A percentile compares a stretch with the other conserved stretches of the same genome.
These are phyloP conservation scores for Echria macrotheca DNA, from an alignment of 495 filamentous ascomycete species.

Conservation along the genomic window DNA sequence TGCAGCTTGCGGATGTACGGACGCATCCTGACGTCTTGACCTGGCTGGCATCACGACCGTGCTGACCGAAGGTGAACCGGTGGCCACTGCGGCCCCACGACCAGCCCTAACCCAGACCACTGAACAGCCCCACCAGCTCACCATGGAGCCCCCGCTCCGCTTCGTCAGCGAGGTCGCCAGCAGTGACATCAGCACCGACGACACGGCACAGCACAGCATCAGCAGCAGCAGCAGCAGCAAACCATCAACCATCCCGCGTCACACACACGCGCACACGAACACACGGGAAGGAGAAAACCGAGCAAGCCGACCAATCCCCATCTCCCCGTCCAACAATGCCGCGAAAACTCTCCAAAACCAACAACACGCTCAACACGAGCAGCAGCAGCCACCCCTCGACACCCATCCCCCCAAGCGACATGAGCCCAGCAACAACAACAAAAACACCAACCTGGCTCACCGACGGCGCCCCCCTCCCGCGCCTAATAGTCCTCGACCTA, in stretches of 20 bases:
- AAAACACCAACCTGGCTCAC: constrained; percentile 39
- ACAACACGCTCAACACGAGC: neutral
- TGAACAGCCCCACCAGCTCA: too few species aligned
- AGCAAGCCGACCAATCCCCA: neutral
- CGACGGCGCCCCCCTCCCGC: constrained; percentile 77
- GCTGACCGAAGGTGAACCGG: too few species aligned
- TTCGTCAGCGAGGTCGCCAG: too few species aligned
- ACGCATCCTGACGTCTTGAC: too few species aligned
- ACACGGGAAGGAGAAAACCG: neutral
- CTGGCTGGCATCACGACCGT: too few species aligned
- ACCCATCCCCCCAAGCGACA: constrained; percentile 19
- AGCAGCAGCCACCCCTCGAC: constrained; percentile 1
- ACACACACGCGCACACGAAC: neutral
- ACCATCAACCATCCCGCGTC: neutral
- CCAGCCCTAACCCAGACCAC: too few species aligned
- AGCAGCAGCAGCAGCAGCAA: neutral
- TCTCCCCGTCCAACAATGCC: constrained; percentile 33
- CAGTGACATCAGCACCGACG: neutral
- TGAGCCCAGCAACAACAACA: too few species aligned
- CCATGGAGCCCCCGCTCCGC: too few species aligned
- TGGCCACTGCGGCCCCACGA: too few species aligned
- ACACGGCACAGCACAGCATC: neutral
- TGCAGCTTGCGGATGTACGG: too few species aligned
- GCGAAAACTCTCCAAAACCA: constrained; percentile 44
- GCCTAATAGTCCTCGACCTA: constrained; percentile 84